phyloP scores from a whole-genome alignment of 805 yeast genomes.

The Saccharomycopsis capsularis region DNA sequence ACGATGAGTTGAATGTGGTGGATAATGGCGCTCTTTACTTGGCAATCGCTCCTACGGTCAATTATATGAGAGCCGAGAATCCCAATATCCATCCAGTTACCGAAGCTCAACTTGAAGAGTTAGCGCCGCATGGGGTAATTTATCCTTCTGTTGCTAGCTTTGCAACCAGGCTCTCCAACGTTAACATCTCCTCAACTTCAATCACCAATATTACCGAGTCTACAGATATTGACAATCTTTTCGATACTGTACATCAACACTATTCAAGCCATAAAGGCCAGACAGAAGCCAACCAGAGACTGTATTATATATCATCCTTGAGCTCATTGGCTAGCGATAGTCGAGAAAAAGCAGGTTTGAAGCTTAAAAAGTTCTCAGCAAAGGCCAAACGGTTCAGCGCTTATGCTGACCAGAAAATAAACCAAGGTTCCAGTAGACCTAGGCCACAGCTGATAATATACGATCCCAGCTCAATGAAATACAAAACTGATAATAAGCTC shows the following conservation, averaged over 20 bases:
- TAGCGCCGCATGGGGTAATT: not conserved
- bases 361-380: slow-evolving; percentile 1
- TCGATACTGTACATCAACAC: not conserved
- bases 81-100: not conserved
- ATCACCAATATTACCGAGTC: slow-evolving; percentile 12
- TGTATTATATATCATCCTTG: not conserved
- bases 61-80: not conserved
- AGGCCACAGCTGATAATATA: no score
- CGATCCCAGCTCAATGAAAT: no score
- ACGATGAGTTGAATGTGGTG: not conserved
- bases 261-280: not conserved
- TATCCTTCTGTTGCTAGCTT: slow-evolving; percentile 1
- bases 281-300: not conserved
- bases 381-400: slow-evolving; percentile 19
- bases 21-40: not conserved
- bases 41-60: not conserved
- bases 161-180: slow-evolving; percentile 2
- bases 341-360: not conserved
- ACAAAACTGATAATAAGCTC: no score
- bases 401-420: slow-evolving; percentile 8
- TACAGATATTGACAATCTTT: no score
- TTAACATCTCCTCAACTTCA: slow-evolving; percentile 3
- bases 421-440: no score
- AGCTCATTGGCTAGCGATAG: not conserved
- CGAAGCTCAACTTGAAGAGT: not conserved